Base-by-base conservation (phyloP, 1,284 basidiomycete species). In the Ustilago curta region DNA sequence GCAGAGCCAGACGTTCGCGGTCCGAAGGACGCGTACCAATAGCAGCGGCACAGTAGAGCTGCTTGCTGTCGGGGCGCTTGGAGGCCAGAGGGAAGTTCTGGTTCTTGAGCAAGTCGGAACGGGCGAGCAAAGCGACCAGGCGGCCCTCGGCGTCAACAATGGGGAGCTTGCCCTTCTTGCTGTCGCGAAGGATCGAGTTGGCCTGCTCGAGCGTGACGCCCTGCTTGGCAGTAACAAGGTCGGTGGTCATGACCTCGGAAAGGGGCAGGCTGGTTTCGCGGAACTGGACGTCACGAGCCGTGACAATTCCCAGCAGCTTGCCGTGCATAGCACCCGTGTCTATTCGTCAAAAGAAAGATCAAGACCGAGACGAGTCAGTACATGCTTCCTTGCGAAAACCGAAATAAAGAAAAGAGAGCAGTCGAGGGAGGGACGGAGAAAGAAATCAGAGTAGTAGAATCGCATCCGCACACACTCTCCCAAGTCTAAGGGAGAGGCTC, bases 91-190 rank as follows among this genome's bases (percentile, higher is more conserved):
- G 97, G 87, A 92, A 99, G 74, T 93, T 95, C 85, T 97, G 94
- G 87, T 97, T 98, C 87, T 99, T 99, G 84, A 99, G 90, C 68
- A 99, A 88, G 86, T 99, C 96, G 42, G 95, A 97, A 64, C 96
- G 94, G 16, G 83, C 83, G 47, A 84, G 77, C 31, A 84, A 60
- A 21, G 81, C 72, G 48, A 83, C 74, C 6, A 84, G 75, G 19
- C 77, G 74, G 44, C 82, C 82, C 53, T 75, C 69, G 25, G 51
- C 42, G 55, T 84, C 81, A 49, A 84, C 76, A 55, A 84, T 84
- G 54, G 83, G 96, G 1, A 99, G 90, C 86, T 99, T 99, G 72
- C 96, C 96, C 88, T 97, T 98, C 86, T 99, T 99, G 50, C 93
- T 96, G 85, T 94, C 92, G 53, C 96, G 94, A 37, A 99, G 90